Conservation (phyloP, 192 early-diverging fungal genomes). For the Coemansia sp. region DNA sequence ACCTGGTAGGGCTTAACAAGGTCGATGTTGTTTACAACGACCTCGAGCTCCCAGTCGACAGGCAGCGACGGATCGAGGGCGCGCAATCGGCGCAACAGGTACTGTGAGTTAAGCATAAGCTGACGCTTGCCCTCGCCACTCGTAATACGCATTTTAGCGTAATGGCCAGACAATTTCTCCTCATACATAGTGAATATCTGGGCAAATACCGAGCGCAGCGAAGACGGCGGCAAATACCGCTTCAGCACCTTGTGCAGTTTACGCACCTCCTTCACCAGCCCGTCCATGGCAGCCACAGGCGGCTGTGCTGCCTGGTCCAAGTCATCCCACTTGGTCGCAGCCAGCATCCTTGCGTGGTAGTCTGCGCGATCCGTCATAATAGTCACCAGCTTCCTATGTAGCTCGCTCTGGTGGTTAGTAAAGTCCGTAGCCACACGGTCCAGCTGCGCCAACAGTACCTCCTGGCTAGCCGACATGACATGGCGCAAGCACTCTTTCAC, state of each 20-base stretch:
- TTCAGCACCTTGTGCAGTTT: conserved; percentile 92
- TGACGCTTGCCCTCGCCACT: conserved; percentile 60
- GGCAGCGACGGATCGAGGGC: conserved; percentile 73
- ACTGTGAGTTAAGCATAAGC: conserved; percentile 79
- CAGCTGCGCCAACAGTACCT: conserved; percentile 84
- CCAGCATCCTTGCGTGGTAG: conserved; percentile 78
- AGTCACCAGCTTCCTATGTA: conserved; percentile 88
- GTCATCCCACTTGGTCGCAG: conserved; percentile 60
- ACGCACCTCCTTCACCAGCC: conserved; percentile 86
- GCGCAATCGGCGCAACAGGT: conserved; percentile 68
- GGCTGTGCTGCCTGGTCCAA: conserved; percentile 23
- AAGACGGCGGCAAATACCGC: conserved; percentile 76
- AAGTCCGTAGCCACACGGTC: conserved; percentile 86
- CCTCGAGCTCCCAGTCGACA: conserved; percentile 74
- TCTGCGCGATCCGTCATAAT: conserved; percentile 94
- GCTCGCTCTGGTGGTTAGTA: conserved; percentile 86
- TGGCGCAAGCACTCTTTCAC: conserved; percentile 75
- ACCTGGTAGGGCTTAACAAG: conserved; percentile 62
- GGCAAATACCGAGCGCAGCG: conserved; percentile 76
- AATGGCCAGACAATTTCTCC: conserved; percentile 63
- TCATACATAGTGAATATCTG: conserved; percentile 82
- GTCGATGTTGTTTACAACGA: conserved; percentile 79
- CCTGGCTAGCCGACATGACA: conserved; percentile 79
- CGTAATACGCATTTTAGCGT: conserved; percentile 30
- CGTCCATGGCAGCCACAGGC: conserved; percentile 71